Percentiles rank a stretch among this genome's conserved stretches.
These are phyloP conservation scores for Ascochyta fabae DNA, from an alignment of 2,329 filamentous ascomycete genomes.

Conservation along the genomic window DNA sequence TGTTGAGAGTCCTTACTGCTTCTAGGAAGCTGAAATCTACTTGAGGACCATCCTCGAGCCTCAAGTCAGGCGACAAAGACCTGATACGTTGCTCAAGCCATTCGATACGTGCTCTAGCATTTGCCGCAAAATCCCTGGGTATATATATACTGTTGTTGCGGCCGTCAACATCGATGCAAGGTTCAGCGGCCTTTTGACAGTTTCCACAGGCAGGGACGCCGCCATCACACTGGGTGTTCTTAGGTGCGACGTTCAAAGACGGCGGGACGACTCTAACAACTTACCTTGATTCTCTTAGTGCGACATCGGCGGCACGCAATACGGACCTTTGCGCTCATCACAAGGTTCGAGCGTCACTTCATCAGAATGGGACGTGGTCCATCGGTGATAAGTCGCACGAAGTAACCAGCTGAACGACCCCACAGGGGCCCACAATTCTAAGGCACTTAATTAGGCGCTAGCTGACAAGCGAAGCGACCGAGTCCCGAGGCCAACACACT, in stretches of 20 bases:
- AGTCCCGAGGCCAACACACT: no score
- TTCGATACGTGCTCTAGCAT: neutral
- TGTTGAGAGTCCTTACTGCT: no score
- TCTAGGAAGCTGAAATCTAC: no score
- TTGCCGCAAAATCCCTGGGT: constrained; percentile 21
- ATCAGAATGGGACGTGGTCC: no score
- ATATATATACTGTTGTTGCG: neutral
- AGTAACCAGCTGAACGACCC: no score
- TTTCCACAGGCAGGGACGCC: constrained; percentile 49
- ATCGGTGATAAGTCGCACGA: no score
- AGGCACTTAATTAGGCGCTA: no score
- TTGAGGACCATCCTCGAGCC: no score
- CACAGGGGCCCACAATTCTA: no score
- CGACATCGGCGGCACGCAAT: constrained; percentile 50
- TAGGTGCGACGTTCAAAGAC: neutral
- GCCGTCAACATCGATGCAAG: neutral
- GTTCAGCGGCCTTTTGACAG: neutral
- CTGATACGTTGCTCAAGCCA: no score
- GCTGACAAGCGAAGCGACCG: no score
- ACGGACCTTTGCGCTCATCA: constrained; percentile 42
- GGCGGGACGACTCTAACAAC: neutral
- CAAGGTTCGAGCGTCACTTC: neutral
- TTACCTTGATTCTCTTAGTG: constrained; percentile 48
- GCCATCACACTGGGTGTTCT: constrained; percentile 42
- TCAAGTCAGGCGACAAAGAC: no score